Conservation (phyloP, 2,329 filamentous ascomycete species). For the Harringtonia lauricola region DNA sequence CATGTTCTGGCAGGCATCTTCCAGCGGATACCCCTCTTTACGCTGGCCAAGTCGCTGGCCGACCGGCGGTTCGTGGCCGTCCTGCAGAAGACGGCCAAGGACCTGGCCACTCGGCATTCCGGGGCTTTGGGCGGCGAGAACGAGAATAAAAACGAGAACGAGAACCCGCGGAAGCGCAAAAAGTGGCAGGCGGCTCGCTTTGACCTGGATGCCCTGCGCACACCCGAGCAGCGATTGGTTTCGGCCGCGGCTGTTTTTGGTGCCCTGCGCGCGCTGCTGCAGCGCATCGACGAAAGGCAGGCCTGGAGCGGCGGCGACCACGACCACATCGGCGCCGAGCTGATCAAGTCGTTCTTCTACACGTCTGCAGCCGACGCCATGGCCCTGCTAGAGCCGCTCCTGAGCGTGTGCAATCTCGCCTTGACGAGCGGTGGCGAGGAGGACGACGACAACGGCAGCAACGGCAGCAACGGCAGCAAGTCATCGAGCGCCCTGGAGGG, state of each 20-base stretch:
- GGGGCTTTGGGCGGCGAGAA: too few relatives aligned
- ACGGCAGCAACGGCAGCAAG: neutral
- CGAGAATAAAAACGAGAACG: constrained; percentile 15
- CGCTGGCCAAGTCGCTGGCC: constrained; percentile 58
- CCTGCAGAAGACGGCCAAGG: constrained; percentile 54
- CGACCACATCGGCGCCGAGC: constrained; percentile 43
- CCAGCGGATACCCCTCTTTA: constrained; percentile 54
- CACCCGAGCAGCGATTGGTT: constrained; percentile 28
- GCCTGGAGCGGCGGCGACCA: constrained; percentile 10
- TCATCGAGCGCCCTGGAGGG: constrained; percentile 21
- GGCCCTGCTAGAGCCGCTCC: constrained; percentile 31
- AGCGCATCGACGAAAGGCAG: constrained; percentile 26
- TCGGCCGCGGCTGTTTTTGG: constrained; percentile 37
- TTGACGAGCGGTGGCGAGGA: constrained; percentile 16
- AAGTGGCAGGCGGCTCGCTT: constrained; percentile 25
- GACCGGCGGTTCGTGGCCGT: constrained; percentile 58
- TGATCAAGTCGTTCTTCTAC: constrained; percentile 46
- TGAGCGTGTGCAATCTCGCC: constrained; percentile 32
- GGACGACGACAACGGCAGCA: neutral
- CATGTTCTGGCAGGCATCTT: constrained; percentile 50
- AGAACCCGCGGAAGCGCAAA: constrained; percentile 34
- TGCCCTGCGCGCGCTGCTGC: constrained; percentile 34
- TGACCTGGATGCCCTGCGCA: constrained; percentile 28
- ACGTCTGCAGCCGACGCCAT: constrained; percentile 35
- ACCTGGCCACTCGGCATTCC: constrained; percentile 30